These are phyloP conservation scores for Podila horticola DNA, from an alignment of 192 early-diverging fungal species.

Conservation along the genomic window DNA sequence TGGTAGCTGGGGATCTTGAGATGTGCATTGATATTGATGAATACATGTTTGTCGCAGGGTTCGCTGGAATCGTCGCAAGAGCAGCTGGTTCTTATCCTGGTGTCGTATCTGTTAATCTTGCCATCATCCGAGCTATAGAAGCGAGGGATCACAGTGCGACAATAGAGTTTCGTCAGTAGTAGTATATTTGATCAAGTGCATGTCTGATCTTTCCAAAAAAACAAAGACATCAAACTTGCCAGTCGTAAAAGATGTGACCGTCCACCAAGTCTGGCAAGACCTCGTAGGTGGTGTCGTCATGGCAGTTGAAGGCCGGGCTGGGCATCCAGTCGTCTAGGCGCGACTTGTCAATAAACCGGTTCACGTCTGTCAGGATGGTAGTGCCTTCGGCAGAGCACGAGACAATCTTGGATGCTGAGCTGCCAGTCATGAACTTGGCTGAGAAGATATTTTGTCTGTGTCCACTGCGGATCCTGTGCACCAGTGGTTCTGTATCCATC, in stretches of 20 bases:
- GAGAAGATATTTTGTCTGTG: slow-evolving; percentile 84
- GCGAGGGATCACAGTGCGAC: not conserved
- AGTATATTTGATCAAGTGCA: too few species aligned
- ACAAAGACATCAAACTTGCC: slow-evolving; percentile 10
- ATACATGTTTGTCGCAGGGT: slow-evolving; percentile 45
- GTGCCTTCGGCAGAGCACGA: slow-evolving; percentile 72
- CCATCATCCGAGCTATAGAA: slow-evolving; percentile 55
- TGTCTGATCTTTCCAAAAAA: too few species aligned
- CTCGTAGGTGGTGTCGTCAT: slow-evolving; percentile 55
- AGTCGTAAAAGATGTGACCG: slow-evolving; percentile 58
- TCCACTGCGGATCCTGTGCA: slow-evolving; percentile 61
- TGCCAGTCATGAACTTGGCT: slow-evolving; percentile 71
- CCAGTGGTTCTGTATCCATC: slow-evolving; percentile 35
- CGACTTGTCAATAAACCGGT: slow-evolving; percentile 28
- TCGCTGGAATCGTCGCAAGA: slow-evolving; percentile 3
- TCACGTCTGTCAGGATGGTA: slow-evolving; percentile 65
- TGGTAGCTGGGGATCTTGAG: not conserved
- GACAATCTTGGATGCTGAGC: slow-evolving; percentile 65
- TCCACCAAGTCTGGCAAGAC: slow-evolving; percentile 58
- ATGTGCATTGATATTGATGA: slow-evolving; percentile 52
- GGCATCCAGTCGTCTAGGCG: slow-evolving; percentile 26
- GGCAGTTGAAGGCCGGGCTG: slow-evolving; percentile 51
- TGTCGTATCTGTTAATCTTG: slow-evolving; percentile 56
- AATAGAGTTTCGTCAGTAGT: not conserved
- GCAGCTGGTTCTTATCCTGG: slow-evolving; percentile 52